Percentiles rank a stretch among this genome's conserved stretches.
Evolutionary conservation across 768 basidiomycete genomes (phyloP).

Genomic region (Suillus bovinus): DNA sequence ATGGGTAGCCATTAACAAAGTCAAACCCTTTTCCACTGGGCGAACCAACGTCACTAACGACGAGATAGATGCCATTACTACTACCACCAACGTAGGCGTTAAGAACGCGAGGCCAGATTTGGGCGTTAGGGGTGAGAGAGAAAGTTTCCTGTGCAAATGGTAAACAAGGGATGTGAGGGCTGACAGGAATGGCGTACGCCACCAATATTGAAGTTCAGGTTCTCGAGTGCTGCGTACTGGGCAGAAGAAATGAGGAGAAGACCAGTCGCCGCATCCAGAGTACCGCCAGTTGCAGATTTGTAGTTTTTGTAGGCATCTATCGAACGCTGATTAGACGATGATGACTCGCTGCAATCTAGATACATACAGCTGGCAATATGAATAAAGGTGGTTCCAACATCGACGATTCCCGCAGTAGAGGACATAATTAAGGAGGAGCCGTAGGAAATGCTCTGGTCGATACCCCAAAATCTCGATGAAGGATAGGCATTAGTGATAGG

Average conservation of each 20-base stretch:
- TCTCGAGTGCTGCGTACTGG: no score
- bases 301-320: slow-evolving; percentile 30
- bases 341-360: background rate
- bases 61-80: no score
- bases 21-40: slow-evolving; percentile 47
- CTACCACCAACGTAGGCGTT: slow-evolving; percentile 46
- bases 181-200: no score
- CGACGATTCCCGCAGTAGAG: slow-evolving; percentile 55
- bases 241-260: no score
- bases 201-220: no score
- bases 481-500: no score
- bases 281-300: slow-evolving; percentile 12
- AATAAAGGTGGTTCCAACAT: slow-evolving; percentile 59
- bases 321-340: slow-evolving; percentile 1
- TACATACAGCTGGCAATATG: slow-evolving; percentile 42
- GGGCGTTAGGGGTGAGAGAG: slow-evolving; percentile 42
- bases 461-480: no score
- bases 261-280: no score
- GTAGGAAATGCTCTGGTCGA: no score
- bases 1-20: slow-evolving; percentile 54
- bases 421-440: slow-evolving; percentile 48
- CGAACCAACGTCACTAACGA: slow-evolving; percentile 42
- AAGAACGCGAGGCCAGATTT: slow-evolving; percentile 42
- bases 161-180: no score
- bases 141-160: no score